Base-by-base conservation (phyloP, 768 basidiomycete genomes). In the Tricholoma bakamatsutake region DNA sequence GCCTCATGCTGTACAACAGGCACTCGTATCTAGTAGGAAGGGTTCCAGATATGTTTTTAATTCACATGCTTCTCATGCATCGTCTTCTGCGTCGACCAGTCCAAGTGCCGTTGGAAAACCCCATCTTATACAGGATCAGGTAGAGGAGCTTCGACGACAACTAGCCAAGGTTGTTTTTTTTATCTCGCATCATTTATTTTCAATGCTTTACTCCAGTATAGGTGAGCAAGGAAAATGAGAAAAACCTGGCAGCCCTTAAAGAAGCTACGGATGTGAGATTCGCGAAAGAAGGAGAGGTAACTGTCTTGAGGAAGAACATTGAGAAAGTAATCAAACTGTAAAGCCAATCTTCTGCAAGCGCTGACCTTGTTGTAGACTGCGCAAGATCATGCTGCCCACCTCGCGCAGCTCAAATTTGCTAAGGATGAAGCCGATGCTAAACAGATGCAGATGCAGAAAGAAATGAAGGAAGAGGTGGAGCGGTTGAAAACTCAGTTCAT, bases 201-300 rank as follows among this genome's bases (percentile, higher is more conserved):
- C 24, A 46, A 35, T 55, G 35, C 56, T 54, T 56, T 55, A 58
- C 61, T 28, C 45, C 58, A 63, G 27, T 62, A 35, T 62, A 88
- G 84, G 70, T 87, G 57, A 73, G 71, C 37, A 69, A 73, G 64
- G 73, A 78, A 58, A 81, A 87, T 61, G 64, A 70, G 37, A 70
- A 72, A 55, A 72, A 80, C 17, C 76, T 77, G 54, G 57, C 66
- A 24, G 74, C 75, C 1, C 65, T 84, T 47, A 72, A 77, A 57
- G 73, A 73, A 37, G 81, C 81, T 3, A 66, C 73, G 48, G 77
- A 82, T 47, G 74, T 71, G 7, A 82, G 77, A 57, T 73, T 81
- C 39, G 69, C 74, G 31, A 88, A 84, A 63, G 83, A 87, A 30
- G 89, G 89, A 5, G 88, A 91, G 71, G 86, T 86, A 5, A 76